Evolutionary conservation across 768 basidiomycete species (phyloP).

Genomic region (Suillus placidus): DNA sequence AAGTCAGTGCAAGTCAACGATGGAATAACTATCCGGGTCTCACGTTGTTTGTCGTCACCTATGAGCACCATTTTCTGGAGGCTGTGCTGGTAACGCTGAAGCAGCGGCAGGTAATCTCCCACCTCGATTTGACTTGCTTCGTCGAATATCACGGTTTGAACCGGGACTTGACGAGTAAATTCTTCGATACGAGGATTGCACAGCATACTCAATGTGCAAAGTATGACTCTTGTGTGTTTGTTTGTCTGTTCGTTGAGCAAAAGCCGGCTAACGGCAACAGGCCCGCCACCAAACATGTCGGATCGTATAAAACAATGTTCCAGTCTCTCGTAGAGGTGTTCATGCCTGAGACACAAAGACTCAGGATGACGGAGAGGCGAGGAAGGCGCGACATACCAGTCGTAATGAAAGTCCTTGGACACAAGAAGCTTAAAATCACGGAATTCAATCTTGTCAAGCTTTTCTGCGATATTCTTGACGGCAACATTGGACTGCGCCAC

Average conservation of each 20-base stretch:
- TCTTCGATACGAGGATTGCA: slow-evolving; percentile 27
- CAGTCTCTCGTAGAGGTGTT: slow-evolving; percentile 47
- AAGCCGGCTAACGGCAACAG: slow-evolving; percentile 20
- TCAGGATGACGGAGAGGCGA: neutral
- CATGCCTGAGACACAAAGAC: slow-evolving; percentile 42
- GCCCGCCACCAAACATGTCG: slow-evolving; percentile 28
- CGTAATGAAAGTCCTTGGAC: slow-evolving; percentile 48
- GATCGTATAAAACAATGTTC: slow-evolving; percentile 40
- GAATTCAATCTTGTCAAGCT: slow-evolving; percentile 37
- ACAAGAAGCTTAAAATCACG: slow-evolving; percentile 44
- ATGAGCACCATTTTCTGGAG: slow-evolving; percentile 42
- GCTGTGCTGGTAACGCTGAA: slow-evolving; percentile 28
- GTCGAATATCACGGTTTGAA: slow-evolving; percentile 45
- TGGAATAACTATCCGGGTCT: neutral
- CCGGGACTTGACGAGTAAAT: slow-evolving; percentile 33
- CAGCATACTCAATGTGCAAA: slow-evolving; percentile 54
- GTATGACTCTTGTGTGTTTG: slow-evolving; percentile 33
- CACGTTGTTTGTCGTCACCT: slow-evolving; percentile 43
- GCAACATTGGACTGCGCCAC: slow-evolving; percentile 54
- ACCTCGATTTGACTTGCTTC: slow-evolving; percentile 52
- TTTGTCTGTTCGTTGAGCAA: slow-evolving; percentile 25
- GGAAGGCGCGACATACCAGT: slow-evolving; percentile 37
- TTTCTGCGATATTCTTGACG: slow-evolving; percentile 57
- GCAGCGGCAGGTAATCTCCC: slow-evolving; percentile 41
- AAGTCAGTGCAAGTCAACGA: slow-evolving; percentile 4